Evolutionary conservation across 176 grass and related monocot genomes (phyloP).

Genomic region (Musa schizocarpa): DNA sequence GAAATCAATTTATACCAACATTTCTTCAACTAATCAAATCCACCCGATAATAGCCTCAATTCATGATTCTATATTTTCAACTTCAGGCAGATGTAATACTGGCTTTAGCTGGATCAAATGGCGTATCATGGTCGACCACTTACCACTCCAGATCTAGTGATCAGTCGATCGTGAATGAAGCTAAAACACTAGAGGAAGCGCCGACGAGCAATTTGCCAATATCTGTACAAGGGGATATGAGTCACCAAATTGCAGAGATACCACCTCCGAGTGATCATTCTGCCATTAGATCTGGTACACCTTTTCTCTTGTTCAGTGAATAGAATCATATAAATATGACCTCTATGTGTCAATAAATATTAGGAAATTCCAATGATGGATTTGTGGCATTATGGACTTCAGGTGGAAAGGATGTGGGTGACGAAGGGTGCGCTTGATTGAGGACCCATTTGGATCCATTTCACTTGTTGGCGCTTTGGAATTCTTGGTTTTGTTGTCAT

Average conservation of each 20-base stretch:
- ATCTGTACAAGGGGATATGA: neutral
- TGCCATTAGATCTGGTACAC: neutral
- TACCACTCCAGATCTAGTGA: neutral
- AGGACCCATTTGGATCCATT: too few species aligned
- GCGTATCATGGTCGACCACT: slow-evolving; percentile 23
- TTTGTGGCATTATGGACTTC: neutral
- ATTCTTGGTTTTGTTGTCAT: too few species aligned
- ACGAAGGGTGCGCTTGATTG: too few species aligned
- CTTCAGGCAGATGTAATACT: slow-evolving; percentile 20
- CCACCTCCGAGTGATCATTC: neutral
- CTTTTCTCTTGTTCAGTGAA: neutral
- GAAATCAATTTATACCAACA: neutral
- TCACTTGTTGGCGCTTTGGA: too few species aligned
- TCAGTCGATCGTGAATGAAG: neutral
- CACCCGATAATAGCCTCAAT: neutral
- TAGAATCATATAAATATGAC: neutral
- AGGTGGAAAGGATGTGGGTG: too few species aligned
- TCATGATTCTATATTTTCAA: neutral
- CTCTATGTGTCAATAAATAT: neutral
- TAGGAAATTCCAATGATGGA: neutral
- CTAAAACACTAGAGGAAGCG: neutral
- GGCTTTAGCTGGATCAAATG: slow-evolving; percentile 25
- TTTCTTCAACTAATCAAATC: neutral
- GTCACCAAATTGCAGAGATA: neutral
- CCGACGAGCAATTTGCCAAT: neutral